Base-by-base conservation (phyloP, 2,329 filamentous ascomycete species). In the Thelonectria rubi region DNA sequence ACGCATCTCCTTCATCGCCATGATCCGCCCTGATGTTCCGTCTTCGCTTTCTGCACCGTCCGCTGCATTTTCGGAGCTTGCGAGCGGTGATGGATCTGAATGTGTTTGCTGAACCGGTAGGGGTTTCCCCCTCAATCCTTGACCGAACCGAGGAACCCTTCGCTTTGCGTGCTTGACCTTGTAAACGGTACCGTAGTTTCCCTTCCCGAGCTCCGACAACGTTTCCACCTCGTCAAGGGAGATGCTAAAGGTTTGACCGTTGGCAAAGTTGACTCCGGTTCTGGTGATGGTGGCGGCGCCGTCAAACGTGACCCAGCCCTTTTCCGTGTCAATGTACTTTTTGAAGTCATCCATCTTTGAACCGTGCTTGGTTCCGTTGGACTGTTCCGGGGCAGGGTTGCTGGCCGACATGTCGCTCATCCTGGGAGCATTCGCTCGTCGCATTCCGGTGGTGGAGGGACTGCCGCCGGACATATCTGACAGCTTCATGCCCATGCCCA, bases 1-100 rank as follows among this genome's bases (percentile, higher is more conserved):
- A 18, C 95, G 88, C 71, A 99, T 96, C 78, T 99, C 95, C 77
- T 99, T 99, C 95, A 99, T 99, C 14, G 95, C 95, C 95, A 99
- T 98, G 62, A 97, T 84, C 51, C 91, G 86, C 17, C 94, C 93
- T 1, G 88, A 89, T 1, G 86, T 87, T 5, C 79, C 80, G n/a
- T 72, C 69, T 21, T 47, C 43, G 18, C 21, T 53, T 49, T 78
- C 68, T 48, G 67, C 73, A n/a, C 63, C n/a, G 68, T 76, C 74
- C 12, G 68, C 61, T 0, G 68, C 58, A 0, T 73, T 72, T 11
- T 74, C 72, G 3, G 75, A 68, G 5, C 69, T 62, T 11, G 78
- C 67, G 8, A 72, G 21, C 2, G 73, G 71, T 9, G 73, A 69
- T 8, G 77, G 73, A 18, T 80, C 76, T 17, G 79, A 76, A 18